A percentile compares a stretch with the other conserved stretches of the same genome.
Conservation (phyloP, 78 protist species). For the Reticulomyxa filosa region DNA sequence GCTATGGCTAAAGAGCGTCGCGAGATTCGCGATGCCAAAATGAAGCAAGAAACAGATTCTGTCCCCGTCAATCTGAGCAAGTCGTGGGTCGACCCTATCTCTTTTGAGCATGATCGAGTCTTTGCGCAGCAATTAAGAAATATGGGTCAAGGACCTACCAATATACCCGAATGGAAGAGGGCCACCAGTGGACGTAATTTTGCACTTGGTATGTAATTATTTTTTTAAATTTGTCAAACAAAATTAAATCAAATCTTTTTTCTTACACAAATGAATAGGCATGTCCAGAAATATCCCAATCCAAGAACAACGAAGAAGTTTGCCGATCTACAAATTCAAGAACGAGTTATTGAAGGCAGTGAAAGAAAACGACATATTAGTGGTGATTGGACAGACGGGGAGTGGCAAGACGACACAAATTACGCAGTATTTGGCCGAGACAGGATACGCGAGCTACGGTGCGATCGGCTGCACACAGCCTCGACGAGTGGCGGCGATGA, state of each 20-base stretch:
- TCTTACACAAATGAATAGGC: conserved; percentile 15
- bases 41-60: conserved; percentile 24
- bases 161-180: conserved; percentile 51
- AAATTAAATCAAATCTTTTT: too few species aligned
- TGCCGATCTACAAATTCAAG: conserved; percentile 28
- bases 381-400: conserved; percentile 76
- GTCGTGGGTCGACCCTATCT: not conserved
- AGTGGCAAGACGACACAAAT: conserved; percentile 92
- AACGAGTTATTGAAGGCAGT: conserved; percentile 17
- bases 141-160: conserved; percentile 4
- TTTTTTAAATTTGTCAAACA: too few species aligned
- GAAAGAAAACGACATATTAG: conserved; percentile 25
- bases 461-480: conserved; percentile 43
- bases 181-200: not conserved
- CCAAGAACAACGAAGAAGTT: conserved; percentile 29
- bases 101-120: conserved; percentile 42
- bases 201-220: too few species aligned
- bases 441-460: conserved; percentile 23
- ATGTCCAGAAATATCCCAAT: conserved; percentile 6
- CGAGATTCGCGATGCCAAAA: conserved; percentile 55
- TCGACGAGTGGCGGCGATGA: conserved; percentile 47
- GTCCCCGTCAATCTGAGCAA: conserved; percentile 27
- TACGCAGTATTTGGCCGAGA: conserved; percentile 80
- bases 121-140: conserved; percentile 48
- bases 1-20: conserved; percentile 62